Percentiles rank a stretch among this genome's conserved stretches.
Conservation (phyloP, 2,329 filamentous ascomycete genomes). For the Alternaria sp. region DNA sequence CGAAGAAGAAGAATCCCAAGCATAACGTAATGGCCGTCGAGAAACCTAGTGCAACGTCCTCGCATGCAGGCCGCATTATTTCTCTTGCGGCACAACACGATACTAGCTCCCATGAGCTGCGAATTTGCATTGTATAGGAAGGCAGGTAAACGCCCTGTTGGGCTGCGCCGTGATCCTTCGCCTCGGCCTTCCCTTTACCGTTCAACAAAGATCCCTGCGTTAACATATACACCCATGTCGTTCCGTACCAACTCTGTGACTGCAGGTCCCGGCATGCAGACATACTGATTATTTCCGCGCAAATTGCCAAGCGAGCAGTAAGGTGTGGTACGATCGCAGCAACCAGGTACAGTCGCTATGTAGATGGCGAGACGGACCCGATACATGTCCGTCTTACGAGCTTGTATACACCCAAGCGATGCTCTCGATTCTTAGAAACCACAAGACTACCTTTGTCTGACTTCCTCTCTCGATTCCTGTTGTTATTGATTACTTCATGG, state of each 20-base stretch:
- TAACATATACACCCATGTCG: conserved; percentile 1
- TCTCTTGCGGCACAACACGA: not conserved
- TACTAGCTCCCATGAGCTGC: not conserved
- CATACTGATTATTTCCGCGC: conserved; percentile 4
- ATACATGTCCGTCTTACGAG: not conserved
- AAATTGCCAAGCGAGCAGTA: conserved; percentile 1
- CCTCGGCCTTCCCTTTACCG: not conserved
- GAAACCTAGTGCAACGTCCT: too few relatives aligned
- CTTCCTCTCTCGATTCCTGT: not conserved
- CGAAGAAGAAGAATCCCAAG: not conserved
- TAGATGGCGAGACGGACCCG: conserved; percentile 2
- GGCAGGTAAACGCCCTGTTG: not conserved
- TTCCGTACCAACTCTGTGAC: conserved; percentile 1
- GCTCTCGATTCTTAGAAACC: not conserved
- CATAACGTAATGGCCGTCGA: not conserved
- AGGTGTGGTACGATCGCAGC: conserved; percentile 8
- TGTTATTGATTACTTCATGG: not conserved
- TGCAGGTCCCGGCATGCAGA: conserved; percentile 5
- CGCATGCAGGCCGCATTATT: not conserved
- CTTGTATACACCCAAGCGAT: not conserved
- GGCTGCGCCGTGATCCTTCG: conserved; percentile 4
- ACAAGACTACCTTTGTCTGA: not conserved
- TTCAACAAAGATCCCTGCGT: conserved; percentile 7
- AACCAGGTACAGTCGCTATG: conserved; percentile 5
- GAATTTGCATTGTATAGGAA: not conserved